These are phyloP conservation scores for Colletotrichum higginsianum DNA, from an alignment of 2,329 filamentous ascomycete genomes.

Conservation along the genomic window DNA sequence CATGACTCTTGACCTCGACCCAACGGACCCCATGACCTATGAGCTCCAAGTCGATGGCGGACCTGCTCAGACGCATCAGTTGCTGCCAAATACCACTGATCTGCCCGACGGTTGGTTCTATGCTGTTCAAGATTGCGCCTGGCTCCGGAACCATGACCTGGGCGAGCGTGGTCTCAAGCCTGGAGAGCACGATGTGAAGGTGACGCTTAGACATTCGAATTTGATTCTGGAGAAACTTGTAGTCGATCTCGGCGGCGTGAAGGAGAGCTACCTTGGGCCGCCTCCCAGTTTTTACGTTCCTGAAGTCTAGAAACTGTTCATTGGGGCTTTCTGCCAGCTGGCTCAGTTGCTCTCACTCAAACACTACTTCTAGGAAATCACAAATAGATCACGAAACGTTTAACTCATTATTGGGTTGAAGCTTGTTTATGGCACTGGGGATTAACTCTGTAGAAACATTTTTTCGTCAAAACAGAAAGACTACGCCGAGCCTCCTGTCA, in stretches of 20 bases:
- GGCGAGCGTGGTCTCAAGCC: slow-evolving; percentile 34
- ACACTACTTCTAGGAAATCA: not conserved
- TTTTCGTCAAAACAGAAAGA: not conserved
- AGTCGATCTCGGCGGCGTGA: slow-evolving; percentile 51
- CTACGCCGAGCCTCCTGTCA: not conserved
- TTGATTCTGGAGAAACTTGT: slow-evolving; percentile 56
- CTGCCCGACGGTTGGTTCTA: slow-evolving; percentile 63
- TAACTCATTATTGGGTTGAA: not conserved
- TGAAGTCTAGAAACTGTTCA: not conserved
- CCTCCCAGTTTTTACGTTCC: slow-evolving; percentile 46
- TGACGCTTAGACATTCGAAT: slow-evolving; percentile 51
- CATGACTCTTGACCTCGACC: slow-evolving; percentile 65
- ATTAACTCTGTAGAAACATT: not conserved
- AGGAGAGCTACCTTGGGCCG: slow-evolving; percentile 54
- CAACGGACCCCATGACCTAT: slow-evolving; percentile 63
- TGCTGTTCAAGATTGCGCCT: slow-evolving; percentile 65
- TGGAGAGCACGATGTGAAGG: slow-evolving; percentile 51
- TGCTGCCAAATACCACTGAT: slow-evolving; percentile 51
- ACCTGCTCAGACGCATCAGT: slow-evolving; percentile 49
- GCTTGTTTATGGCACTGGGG: no score
- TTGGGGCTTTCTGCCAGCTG: not conserved
- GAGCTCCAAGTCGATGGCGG: slow-evolving; percentile 63
- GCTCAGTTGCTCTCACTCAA: no score
- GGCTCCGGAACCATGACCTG: slow-evolving; percentile 58
- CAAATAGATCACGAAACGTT: not conserved